Base-by-base conservation (phyloP, 2,329 filamentous ascomycete genomes). In the Ilyonectria sp. region DNA sequence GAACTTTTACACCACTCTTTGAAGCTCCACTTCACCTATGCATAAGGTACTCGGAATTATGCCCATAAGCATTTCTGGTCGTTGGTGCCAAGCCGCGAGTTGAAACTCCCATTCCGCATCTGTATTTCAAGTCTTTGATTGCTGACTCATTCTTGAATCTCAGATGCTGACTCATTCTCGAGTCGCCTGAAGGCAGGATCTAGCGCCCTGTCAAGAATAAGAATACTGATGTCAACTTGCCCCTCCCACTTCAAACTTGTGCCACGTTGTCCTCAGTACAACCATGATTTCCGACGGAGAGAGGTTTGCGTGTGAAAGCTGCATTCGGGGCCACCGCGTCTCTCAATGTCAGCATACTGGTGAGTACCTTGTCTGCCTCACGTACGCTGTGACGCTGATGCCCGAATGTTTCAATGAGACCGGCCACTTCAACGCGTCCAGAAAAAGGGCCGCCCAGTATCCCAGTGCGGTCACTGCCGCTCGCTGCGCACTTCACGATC, bases 241-340 rank as follows among this genome's bases (percentile, higher is more conserved):
- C 40, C 15, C 15, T 43, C 40, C 15, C 15, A 43, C 40, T 15
- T 43, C 40, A n/a, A 43, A 6, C 40, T 19, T 43, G 3, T n/a
- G 1, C 15, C n/a, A 13, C 11, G 3, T 15, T 43, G 6, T n/a
- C 40, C 17, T n/a, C 9, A 43, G 17, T 9, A n/a, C 40, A 17
- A 43, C 4, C 46, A 70, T 71, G 68, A 40, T 58, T 50, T 33
- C 52, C 13, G 49, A 62, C 7, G 49, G 10, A 29, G 68, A 70
- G 19, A 71, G 69, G 21, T 26, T 67, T 11, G 69, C 69, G 1
- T 71, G 69, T 37, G 65, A 71, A 23, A 55, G 47, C 13, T 71
- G 69, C 3, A 71, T 71, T 15, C 69, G 68, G 5, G 68, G 69
- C 35, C 69, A 71, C 5, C 68, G 69, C 15, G 68, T 71, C 15